phyloP scores from a whole-genome alignment of 202 grass and related monocot species.

The Setaria viridis region DNA sequence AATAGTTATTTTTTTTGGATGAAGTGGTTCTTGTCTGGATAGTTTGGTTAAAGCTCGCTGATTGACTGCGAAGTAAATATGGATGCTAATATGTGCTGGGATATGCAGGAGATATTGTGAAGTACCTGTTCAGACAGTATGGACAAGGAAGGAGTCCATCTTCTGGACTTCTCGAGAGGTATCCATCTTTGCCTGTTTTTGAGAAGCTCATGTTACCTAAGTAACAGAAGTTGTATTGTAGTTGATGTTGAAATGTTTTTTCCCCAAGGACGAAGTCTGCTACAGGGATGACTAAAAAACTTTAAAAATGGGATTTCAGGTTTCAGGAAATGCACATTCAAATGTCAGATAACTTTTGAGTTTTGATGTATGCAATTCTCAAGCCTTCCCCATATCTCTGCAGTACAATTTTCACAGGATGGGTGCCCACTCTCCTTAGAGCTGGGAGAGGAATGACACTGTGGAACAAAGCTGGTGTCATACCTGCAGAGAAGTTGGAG shows the following conservation, averaged over 20 bases:
- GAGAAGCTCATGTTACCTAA: not conserved
- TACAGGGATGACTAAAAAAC: not conserved
- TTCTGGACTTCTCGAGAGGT: slow-evolving; percentile 93
- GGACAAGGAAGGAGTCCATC: slow-evolving; percentile 78
- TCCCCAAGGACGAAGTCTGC: not conserved
- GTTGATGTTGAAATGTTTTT: not conserved
- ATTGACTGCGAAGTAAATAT: not conserved
- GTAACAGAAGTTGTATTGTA: not conserved
- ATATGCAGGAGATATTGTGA: slow-evolving; percentile 85
- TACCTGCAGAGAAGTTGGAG: slow-evolving; percentile 72
- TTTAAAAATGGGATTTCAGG: not conserved
- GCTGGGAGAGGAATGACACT: slow-evolving; percentile 90
- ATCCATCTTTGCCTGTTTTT: slow-evolving; percentile 48
- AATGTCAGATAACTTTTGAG: too few species aligned
- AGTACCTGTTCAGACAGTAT: slow-evolving; percentile 81
- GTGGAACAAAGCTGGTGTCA: slow-evolving; percentile 71
- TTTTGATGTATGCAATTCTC: slow-evolving; percentile 13
- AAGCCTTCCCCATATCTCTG: slow-evolving; percentile 18
- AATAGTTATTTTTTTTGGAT: not conserved
- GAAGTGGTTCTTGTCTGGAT: not conserved
- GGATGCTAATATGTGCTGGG: slow-evolving; percentile 20
- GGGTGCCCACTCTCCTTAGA: slow-evolving; percentile 89
- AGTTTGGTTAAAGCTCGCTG: not conserved
- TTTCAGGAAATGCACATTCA: too few species aligned
- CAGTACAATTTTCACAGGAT: slow-evolving; percentile 89